Conservation (phyloP, 805 yeast genomes). For the Debaryomyces castellii region DNA sequence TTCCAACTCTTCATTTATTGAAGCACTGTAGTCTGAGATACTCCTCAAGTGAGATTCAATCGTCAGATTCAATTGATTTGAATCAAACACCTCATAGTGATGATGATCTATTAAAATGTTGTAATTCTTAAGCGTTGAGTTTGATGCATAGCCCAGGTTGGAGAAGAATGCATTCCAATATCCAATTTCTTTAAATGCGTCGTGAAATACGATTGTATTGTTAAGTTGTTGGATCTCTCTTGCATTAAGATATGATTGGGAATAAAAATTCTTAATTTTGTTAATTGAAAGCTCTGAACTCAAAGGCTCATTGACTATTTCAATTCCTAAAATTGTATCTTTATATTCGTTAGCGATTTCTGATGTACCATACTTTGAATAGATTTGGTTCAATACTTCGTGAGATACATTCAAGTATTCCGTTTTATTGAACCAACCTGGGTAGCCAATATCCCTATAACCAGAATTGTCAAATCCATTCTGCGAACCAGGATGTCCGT, state of each 20-base stretch:
- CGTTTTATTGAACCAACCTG: constrained; percentile 34
- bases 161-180: constrained; percentile 53
- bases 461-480: constrained; percentile 88
- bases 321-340: constrained; percentile 39
- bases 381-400: constrained; percentile 32
- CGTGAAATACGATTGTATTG: constrained; percentile 57
- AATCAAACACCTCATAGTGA: constrained; percentile 37
- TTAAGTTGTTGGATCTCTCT: constrained; percentile 27
- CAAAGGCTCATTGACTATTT: constrained; percentile 42
- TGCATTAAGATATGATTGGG: constrained; percentile 30
- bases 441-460: constrained; percentile 43
- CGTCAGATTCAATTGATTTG: constrained; percentile 21
- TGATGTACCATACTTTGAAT: constrained; percentile 34
- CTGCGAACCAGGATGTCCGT: constrained; percentile 83
- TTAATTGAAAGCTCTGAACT: constrained; percentile 21
- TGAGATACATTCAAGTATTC: constrained; percentile 27
- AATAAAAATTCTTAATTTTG: constrained; percentile 27
- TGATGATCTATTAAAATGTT: constrained; percentile 42
- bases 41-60: constrained; percentile 30
- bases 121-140: constrained; percentile 23
- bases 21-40: constrained; percentile 29
- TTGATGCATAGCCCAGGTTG: constrained; percentile 6
- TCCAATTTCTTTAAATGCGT: constrained; percentile 58
- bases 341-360: constrained; percentile 16
- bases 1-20: constrained; percentile 36